Base-by-base conservation (phyloP, 2,329 filamentous ascomycete genomes). In the Alternaria panax region DNA sequence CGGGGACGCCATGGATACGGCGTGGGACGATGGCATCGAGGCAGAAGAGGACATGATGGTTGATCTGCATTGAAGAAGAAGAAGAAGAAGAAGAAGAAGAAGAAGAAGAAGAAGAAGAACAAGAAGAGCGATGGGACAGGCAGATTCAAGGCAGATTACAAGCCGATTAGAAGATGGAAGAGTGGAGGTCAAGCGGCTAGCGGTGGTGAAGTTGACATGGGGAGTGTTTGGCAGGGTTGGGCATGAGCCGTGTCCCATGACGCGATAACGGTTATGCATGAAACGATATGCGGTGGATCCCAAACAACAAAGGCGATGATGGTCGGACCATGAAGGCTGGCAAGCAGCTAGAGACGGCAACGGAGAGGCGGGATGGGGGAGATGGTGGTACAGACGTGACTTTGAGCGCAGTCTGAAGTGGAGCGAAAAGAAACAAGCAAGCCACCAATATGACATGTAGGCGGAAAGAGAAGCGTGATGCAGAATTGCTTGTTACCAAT, bases 11-110 rank as follows among this genome's bases (percentile, higher is more conserved):
- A 79, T 78, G 77, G 77, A 79, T 47, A 72, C 71, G 24, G 67
- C 71, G 1, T 78, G 73, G 73, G 74, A 75, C 24, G 76, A 75
- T 18, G 64, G 67, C 7, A 59, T 71, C 3, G 74, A 75, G 18
- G 65, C 66, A 18, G 78, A 79, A 28, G 77, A 79, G 62, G 77
- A 79, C 51, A 74, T 80, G 34, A 79, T 79, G 78, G 70, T 65
- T 14, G 75, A 79, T 55, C 36, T 78, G 69, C 69, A 74, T 58
- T 66, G 68, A 71, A 38, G 7, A 45, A 3, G 30, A 40, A 25
- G 6, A 36, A n/a, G n/a, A n/a, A n/a, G n/a, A n/a, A n/a, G n/a
- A n/a, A n/a, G n/a, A n/a, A n/a, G n/a, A n/a, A n/a, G n/a, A n/a
- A n/a, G n/a, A n/a, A n/a, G n/a, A n/a, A n/a, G n/a, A n/a, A n/a